Evolutionary conservation across 2,329 filamentous ascomycete genomes (phyloP), one percentile per base, ranked within the genome.

Genomic region (Monosporascus ibericus): DNA sequence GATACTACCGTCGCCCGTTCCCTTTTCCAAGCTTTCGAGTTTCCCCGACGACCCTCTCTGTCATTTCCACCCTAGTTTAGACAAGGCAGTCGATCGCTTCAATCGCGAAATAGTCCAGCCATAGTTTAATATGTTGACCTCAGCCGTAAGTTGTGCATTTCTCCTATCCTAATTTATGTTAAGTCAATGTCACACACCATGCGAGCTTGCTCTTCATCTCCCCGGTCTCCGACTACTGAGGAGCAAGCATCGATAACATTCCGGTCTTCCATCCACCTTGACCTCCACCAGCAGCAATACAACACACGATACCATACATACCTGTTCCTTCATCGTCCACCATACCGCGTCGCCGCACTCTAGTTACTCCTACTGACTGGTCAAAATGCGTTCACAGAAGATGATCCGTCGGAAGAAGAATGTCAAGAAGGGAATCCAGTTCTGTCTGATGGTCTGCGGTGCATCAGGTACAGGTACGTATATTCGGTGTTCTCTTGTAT

Each of bases 401-500:
- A 94, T 96, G 88, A 92, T 96, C 73, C 92, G 94, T 78, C 88
- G 90, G 77, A 99, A 99, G 92, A 99, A 99, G 89, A 97, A 99
- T 84, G 92, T 99, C 79, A 96, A 96, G 88, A 96, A 96, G 85
- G 94, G 94, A 71, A 97, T 99, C 71, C 94, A 99, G 82, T 99
- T 99, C 81, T 97, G 92, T 75, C 77, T 99, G 84, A 99, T 99
- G 94, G 94, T 99, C 69, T 97, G 94, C 72, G 94, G 94, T 79
- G 94, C 94, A 71, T 97, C 92, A 65, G 94, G 94, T 75, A 97
- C 94, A 75, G 94, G 91, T 96, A 85, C 68, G 82, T 77, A 42
- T 52, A 39, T 39, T 48, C 30, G 11, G 4, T 14, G 30, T 34
- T 34, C 30, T 34, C 30, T 14, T 34, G 30, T 55, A 53, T 52